Percentiles rank a stretch among this genome's conserved stretches.
phyloP scores from a whole-genome alignment of 2,329 filamentous ascomycete species.

The Colletotrichum graminicola region DNA sequence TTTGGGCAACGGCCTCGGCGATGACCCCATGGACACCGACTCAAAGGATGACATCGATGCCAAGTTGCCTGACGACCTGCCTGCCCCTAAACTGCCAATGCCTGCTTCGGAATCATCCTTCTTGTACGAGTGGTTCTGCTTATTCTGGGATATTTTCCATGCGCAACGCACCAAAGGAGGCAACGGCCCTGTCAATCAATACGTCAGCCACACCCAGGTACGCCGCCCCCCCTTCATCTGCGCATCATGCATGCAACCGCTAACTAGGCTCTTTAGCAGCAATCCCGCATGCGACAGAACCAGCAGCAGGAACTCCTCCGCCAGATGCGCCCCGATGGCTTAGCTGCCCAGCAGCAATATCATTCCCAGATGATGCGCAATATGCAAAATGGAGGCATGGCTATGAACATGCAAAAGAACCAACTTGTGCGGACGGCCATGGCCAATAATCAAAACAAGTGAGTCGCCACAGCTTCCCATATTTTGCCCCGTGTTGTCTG shows the following conservation, averaged over 20 bases:
- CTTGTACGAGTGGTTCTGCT: constrained; percentile 95
- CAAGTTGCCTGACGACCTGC: constrained; percentile 84
- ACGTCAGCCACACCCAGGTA: constrained; percentile 88
- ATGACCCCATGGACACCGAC: constrained; percentile 86
- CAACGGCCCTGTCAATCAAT: constrained; percentile 76
- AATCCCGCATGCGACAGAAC: constrained; percentile 79
- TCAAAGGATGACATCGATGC: constrained; percentile 80
- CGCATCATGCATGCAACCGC: constrained; percentile 25
- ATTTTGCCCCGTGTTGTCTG: background rate
- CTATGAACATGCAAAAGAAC: constrained; percentile 68
- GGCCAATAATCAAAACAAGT: constrained; percentile 83
- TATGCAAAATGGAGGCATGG: constrained; percentile 72
- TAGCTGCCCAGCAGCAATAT: constrained; percentile 66
- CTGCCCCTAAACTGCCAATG: constrained; percentile 76
- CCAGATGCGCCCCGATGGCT: constrained; percentile 71
- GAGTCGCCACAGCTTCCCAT: constrained; percentile 51
- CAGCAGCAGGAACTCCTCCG: constrained; percentile 83
- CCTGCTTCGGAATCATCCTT: constrained; percentile 81
- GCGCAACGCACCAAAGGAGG: constrained; percentile 80
- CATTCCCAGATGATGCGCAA: constrained; percentile 76
- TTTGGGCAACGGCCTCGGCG: constrained; percentile 75
- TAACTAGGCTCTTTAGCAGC: constrained; percentile 60
- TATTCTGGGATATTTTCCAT: constrained; percentile 96
- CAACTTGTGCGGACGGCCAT: constrained; percentile 81
- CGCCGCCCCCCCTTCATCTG: constrained; percentile 50